Evolutionary conservation across 768 basidiomycete species (phyloP).

Genomic region (Hericium alpestre): DNA sequence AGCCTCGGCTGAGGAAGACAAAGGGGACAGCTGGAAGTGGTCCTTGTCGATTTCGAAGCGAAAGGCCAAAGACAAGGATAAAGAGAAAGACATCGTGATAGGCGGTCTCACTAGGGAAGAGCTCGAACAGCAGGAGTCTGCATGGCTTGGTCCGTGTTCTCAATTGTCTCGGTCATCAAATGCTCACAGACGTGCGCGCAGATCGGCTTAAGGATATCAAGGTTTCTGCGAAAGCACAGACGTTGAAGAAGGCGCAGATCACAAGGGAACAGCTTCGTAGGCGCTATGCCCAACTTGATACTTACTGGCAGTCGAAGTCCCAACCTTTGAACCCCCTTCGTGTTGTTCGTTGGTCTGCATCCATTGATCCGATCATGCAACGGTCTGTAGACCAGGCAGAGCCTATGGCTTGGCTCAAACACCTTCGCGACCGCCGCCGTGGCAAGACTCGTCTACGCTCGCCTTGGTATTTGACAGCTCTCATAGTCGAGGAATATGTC

Average conservation of each 20-base stretch:
- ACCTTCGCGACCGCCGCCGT: slow-evolving; percentile 40
- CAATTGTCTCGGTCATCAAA: too few relatives aligned
- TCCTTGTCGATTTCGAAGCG: slow-evolving; percentile 44
- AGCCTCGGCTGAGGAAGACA: slow-evolving; percentile 42
- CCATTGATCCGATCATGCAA: slow-evolving; percentile 35
- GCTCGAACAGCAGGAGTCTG: slow-evolving; percentile 49
- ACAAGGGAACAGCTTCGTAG: slow-evolving; percentile 55
- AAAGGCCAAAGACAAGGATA: slow-evolving; percentile 43
- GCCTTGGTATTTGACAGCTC: slow-evolving; percentile 57
- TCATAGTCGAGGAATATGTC: slow-evolving; percentile 58
- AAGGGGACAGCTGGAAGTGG: slow-evolving; percentile 48
- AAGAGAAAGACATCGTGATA: slow-evolving; percentile 33
- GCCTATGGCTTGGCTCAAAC: slow-evolving; percentile 66
- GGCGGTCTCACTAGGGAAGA: slow-evolving; percentile 15
- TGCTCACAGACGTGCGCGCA: too few relatives aligned
- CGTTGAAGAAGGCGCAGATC: slow-evolving; percentile 52
- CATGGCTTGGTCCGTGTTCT: slow-evolving; percentile 6
- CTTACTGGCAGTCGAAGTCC: slow-evolving; percentile 23
- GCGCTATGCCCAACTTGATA: slow-evolving; percentile 49
- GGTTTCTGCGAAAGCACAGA: slow-evolving; percentile 37
- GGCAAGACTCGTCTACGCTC: slow-evolving; percentile 25
- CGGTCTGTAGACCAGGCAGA: slow-evolving; percentile 53
- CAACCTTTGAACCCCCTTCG: slow-evolving; percentile 34
- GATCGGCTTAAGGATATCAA: slow-evolving; percentile 24
- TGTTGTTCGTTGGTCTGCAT: slow-evolving; percentile 52